Conservation (phyloP, 2,329 filamentous ascomycete species). For the Diaporthe batatas region DNA sequence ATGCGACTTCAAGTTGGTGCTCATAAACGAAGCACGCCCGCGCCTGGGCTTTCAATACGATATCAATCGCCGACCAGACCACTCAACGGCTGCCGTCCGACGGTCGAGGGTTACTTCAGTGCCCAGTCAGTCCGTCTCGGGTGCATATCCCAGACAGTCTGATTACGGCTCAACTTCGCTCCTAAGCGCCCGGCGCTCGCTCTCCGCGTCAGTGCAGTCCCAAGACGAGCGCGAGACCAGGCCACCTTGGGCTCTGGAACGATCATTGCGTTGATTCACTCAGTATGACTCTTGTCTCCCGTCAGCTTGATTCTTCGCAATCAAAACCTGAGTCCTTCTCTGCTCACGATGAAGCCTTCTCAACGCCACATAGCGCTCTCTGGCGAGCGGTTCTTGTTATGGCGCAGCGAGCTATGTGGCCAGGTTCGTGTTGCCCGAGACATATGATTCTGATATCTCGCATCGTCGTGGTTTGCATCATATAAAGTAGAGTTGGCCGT, state of each 20-base stretch:
- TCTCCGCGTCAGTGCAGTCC: not conserved
- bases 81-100: not conserved
- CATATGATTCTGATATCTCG: constrained; percentile 17
- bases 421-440: constrained; percentile 38
- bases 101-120: not conserved
- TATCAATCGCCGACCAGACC: not conserved
- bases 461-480: constrained; percentile 8
- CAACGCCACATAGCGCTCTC: constrained; percentile 33
- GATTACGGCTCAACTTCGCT: not conserved
- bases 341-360: constrained; percentile 10
- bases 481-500: constrained; percentile 40
- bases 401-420: not conserved
- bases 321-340: constrained; percentile 38
- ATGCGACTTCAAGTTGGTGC: not conserved
- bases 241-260: constrained; percentile 12
- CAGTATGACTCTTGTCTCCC: constrained; percentile 40
- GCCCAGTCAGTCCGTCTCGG: not conserved
- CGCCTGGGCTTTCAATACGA: not conserved
- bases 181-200: not conserved
- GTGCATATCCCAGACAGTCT: not conserved
- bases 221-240: constrained; percentile 23
- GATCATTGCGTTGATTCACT: constrained; percentile 36
- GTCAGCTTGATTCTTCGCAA: constrained; percentile 36
- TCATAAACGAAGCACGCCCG: not conserved
- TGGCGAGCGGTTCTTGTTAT: not conserved